Evolutionary conservation across 148 eudicot species (phyloP).

Genomic region (Vaccinium myrtillus): DNA sequence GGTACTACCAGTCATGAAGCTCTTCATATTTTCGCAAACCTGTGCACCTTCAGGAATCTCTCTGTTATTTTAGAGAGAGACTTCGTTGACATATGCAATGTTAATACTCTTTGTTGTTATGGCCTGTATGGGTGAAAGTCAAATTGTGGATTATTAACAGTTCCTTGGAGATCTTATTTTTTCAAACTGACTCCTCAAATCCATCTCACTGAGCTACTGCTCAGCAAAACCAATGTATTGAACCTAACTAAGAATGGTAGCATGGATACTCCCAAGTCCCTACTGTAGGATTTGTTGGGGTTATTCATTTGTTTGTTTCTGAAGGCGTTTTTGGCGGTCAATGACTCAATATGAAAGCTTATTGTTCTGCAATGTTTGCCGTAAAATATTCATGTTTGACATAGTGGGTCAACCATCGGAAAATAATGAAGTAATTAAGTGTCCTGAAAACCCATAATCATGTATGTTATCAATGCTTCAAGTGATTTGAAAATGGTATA

Average conservation of each 20-base stretch:
- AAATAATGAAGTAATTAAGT: background rate
- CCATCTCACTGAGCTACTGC: background rate
- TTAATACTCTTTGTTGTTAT: background rate
- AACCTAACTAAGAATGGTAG: background rate
- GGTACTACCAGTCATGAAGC: conserved; percentile 1
- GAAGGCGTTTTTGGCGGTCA: background rate
- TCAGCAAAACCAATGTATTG: background rate
- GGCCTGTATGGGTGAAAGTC: background rate
- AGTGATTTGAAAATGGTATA: background rate
- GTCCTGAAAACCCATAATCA: background rate
- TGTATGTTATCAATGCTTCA: background rate
- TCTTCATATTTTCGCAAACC: background rate
- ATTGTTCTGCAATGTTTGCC: background rate
- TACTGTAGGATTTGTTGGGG: background rate
- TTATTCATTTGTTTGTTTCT: background rate
- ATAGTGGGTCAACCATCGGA: background rate
- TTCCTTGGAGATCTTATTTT: background rate
- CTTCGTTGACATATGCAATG: background rate
- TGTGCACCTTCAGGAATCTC: background rate
- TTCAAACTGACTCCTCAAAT: background rate
- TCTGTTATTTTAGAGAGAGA: background rate
- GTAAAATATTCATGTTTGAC: background rate
- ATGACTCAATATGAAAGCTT: background rate
- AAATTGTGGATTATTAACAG: background rate
- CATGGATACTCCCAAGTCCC: background rate